phyloP scores from a whole-genome alignment of 2,329 filamentous ascomycete genomes.

The Fusarium euwallaceae region DNA sequence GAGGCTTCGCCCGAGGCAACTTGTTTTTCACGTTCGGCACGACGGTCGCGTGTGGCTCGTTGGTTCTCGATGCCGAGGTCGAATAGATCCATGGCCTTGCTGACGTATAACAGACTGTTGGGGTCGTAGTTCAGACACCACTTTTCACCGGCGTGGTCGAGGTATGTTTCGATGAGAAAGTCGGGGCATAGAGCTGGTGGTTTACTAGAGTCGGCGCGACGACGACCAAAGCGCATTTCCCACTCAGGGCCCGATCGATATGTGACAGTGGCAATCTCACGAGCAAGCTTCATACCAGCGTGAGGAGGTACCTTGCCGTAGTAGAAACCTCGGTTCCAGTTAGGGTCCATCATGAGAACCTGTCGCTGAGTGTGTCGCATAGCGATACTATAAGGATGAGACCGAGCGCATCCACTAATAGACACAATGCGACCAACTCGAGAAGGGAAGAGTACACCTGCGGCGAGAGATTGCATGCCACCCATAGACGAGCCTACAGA shows the following conservation, averaged over 20 bases:
- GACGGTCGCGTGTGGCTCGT: conserved; percentile 69
- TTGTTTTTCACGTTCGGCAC: conserved; percentile 70
- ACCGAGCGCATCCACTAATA: conserved; percentile 93
- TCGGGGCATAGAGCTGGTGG: conserved; percentile 96
- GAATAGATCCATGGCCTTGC: conserved; percentile 99
- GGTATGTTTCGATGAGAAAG: conserved; percentile 97
- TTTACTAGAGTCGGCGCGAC: conserved; percentile 86
- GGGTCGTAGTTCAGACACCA: conserved; percentile 97
- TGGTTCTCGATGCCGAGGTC: conserved; percentile 85
- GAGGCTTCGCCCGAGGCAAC: conserved; percentile 68
- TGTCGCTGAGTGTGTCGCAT: conserved; percentile 98
- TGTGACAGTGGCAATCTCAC: conserved; percentile 97
- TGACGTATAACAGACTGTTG: conserved; percentile 95
- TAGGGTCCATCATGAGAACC: conserved; percentile 98
- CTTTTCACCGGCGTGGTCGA: conserved; percentile 98
- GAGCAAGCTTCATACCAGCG: conserved; percentile 96
- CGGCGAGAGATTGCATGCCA: conserved; percentile 95
- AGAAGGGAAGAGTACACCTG: conserved; percentile 85
- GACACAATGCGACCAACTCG: conserved; percentile 86
- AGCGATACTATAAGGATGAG: conserved; percentile 97
- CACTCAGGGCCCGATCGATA: conserved; percentile 97
- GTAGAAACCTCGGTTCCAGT: conserved; percentile 97
- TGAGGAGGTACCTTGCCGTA: conserved; percentile 91
- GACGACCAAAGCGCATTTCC: conserved; percentile 93
- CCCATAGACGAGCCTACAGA: conserved; percentile 98